Evolutionary conservation across 768 basidiomycete genomes (phyloP), one percentile per base, ranked within the genome.

Genomic region (Amanita muscaria): DNA sequence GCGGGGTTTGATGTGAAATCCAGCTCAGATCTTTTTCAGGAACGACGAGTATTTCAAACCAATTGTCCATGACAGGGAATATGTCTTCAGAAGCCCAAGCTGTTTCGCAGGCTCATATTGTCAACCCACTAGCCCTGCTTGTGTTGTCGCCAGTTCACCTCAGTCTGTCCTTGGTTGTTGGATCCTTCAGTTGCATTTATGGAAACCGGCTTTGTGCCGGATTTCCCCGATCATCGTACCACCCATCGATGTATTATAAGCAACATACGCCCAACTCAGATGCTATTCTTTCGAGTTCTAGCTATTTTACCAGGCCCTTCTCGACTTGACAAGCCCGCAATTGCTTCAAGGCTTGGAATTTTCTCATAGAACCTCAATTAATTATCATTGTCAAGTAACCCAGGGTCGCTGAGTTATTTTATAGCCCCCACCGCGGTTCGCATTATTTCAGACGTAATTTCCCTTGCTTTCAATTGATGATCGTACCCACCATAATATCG

Each of bases 1-100:
- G 66, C 65, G 62, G 65, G 62, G 64, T 56, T 64, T 67, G 66
- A 67, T 68, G 32, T 65, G 64, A 69, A 68, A 63, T 58, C 62
- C 55, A 61, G 53, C 51, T 51, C 56, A 55, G 52, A 66, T 63
- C 63, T 62, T 61, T 63, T 65, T 62, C 62, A 65, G 64, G 64
- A 62, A 65, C 61, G n/a, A n/a, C n/a, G n/a, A 33, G 21, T 41
- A 40, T 56, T 57, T 53, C 23, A 56, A 56, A 57, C 60, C 52
- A 33, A 46, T 59, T 57, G 51, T 55, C 56, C 59, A 44, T 48
- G 48, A 51, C 42, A 50, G 49, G 44, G 34, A 46, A 37, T 23
- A 47, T 21, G 50, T 50, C 43, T 50, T 42, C 22, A 30, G 7
- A 19, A 5, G 22, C 10, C 19, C 32, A 18, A 5, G 30, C 7